These are phyloP conservation scores for Litsea cubeba DNA, from an alignment of 164 flowering plant genomes.

Conservation along the genomic window DNA sequence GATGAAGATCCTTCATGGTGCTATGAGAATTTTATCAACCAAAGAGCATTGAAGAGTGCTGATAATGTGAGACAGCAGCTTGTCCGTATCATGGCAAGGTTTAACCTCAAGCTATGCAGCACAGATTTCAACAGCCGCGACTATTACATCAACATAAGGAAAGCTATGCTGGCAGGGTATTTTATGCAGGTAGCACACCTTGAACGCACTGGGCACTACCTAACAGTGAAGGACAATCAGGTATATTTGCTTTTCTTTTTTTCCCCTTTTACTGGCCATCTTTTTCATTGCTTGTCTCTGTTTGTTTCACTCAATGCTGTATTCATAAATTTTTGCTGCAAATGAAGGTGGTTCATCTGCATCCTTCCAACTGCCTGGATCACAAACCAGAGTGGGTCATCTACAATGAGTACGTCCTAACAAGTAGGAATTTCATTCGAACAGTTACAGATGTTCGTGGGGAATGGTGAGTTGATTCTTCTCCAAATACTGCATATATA, in stretches of 20 bases:
- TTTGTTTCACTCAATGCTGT: background rate
- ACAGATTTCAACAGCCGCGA: conserved; percentile 92
- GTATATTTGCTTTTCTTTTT: conserved; percentile 28
- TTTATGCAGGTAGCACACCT: conserved; percentile 99
- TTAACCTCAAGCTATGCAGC: conserved; percentile 87
- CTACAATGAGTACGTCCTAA: conserved; percentile 89
- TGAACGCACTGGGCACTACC: conserved; percentile 84
- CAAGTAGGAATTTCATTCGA: conserved; percentile 90
- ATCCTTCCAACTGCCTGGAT: conserved; percentile 93
- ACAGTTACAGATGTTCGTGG: conserved; percentile 95
- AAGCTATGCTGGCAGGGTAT: conserved; percentile 96
- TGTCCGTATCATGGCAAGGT: conserved; percentile 84
- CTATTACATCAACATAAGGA: conserved; percentile 89
- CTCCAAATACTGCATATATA: background rate
- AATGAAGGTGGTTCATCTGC: conserved; percentile 82
- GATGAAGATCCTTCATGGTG: conserved; percentile 95
- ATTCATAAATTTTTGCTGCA: background rate
- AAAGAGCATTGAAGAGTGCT: conserved; percentile 80
- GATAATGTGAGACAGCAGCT: conserved; percentile 95
- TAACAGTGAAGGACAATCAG: conserved; percentile 96
- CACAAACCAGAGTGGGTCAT: conserved; percentile 99
- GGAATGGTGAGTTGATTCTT: conserved; percentile 68
- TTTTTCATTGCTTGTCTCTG: background rate
- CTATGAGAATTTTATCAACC: conserved; percentile 80
- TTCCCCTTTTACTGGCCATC: background rate